Evolutionary conservation across 495 filamentous ascomycete genomes (phyloP), one percentile per base, ranked within the genome.

Genomic region (Penicillium roqueforti): DNA sequence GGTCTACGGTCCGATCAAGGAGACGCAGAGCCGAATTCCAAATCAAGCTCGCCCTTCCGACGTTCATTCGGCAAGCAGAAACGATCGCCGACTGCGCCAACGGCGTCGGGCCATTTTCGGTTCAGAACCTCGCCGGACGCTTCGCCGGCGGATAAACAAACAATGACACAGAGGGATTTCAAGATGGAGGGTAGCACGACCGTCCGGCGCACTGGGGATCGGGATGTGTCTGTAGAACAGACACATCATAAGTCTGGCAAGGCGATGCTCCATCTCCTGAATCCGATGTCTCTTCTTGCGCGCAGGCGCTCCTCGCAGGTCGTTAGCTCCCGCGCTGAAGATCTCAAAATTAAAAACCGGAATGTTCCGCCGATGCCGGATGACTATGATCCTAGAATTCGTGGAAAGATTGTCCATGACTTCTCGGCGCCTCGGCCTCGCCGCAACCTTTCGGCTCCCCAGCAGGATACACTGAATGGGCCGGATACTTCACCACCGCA

Each of bases 361-460:
- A 73, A 78, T 44, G 64, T 83, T n/a, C 80, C 84, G 4, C 71
- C 78, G 4, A 80, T 87, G 25, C 83, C 83, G 8, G 85, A 85
- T 51, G 80, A 87, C 53, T 92, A 91, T 59, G 91, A 96, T 61
- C 89, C 89, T 16, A 72, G 91, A 38, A 97, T 97, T 59, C 81
- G 82, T 38, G 91, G 91, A 25, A 92, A 85, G 9, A 80, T 84
- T 29, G 82, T 97, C 7, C 91, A 97, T 69, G 91, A 97, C 67
- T 97, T 97, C 57, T 92, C 88, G 59, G 89, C 86, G 1, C 91
- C 91, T 9, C 76, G 89, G 32, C 78, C 81, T n/a, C 81, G 79
- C 45, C 75, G 81, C 41, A 74, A 79, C 52, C 54, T 81, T 25
- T 80, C 77, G 11, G 71, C 59, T 52, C 70, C 66, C 52, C 74